Base-by-base conservation (phyloP, 148 eudicot species). In the Rhododendron ovatum region DNA sequence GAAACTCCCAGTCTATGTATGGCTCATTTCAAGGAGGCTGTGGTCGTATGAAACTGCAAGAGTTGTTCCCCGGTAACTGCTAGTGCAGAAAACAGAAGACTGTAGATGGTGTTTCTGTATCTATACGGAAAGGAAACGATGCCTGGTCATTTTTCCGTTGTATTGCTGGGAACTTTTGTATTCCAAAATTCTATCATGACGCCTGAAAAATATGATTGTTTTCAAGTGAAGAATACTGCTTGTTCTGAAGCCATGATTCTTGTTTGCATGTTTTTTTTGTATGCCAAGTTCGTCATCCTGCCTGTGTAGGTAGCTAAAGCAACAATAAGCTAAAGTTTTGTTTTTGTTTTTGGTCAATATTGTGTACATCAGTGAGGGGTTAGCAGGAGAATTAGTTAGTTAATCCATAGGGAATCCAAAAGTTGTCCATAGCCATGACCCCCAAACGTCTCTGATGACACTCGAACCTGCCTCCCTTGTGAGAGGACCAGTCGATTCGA, bases 1-100 rank as follows among this genome's bases (percentile, higher is more conserved):
- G 93, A 86, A 92, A 95, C 89, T 91, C 98, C 26, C 95, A 92
- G 69, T 95, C 96, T 20, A 95, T 97, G 15, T 97, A 91, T 88
- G 94, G 96, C 67, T 96, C 99, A 4, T 93, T 95, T 28, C 94
- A 88, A 91, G 98, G 98, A 82, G 95, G 93, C 55, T 87, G 88
- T 82, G 92, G 87, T 84, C 95, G 88, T 14, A 88, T 92, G 89
- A 97, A 93, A 86, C 75, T 95, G 71, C 95, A 82, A 93, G 81
- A 84, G 75, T 69, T 59, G 61, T 10, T 63, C 75, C 15, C 76
- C 0, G n/a, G 63, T 67, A 45, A 28, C 61, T 55, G 69, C 69
- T 85, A 81, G 11, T 53, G 75, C 51, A 30, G 39, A 79, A 77
- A 57, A 57, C 22, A 75, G 18, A 11, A n/a, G 59, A 63, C 20